phyloP scores from a whole-genome alignment of 108 stramenopile genomes.

The Bacterosira constricta region DNA sequence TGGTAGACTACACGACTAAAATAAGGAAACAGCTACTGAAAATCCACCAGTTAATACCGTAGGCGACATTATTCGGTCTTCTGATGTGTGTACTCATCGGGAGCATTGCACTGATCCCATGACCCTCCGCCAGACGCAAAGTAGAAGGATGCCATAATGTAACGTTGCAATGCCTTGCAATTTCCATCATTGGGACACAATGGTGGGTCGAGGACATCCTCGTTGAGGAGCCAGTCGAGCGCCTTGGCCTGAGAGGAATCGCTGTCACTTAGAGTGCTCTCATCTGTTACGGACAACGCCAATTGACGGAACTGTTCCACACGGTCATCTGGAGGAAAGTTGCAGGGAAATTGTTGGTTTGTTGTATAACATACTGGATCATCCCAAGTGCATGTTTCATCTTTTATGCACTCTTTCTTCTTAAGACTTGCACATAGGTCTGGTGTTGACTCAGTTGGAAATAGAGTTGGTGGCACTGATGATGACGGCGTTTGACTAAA shows the following conservation, averaged over 20 bases:
- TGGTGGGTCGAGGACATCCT: conserved; percentile 7
- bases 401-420: too few species aligned
- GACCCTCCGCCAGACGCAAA: conserved; percentile 48
- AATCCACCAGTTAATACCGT: conserved; percentile 40
- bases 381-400: too few species aligned
- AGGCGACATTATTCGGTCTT: too few species aligned
- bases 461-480: too few species aligned
- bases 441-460: too few species aligned
- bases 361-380: too few species aligned
- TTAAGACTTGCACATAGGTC: too few species aligned
- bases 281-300: conserved; percentile 2
- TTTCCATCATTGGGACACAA: conserved; percentile 13
- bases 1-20: too few species aligned
- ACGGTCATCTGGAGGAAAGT: too few species aligned
- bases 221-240: conserved; percentile 15
- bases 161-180: conserved; percentile 40
- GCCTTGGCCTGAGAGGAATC: conserved; percentile 18
- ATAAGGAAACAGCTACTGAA: conserved; percentile 24
- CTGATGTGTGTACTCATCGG: conserved; percentile 41
- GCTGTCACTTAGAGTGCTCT: not conserved
- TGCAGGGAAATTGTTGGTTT: too few species aligned
- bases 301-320: too few species aligned
- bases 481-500: too few species aligned
- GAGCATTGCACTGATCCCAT: conserved; percentile 69
- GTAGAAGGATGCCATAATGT: conserved; percentile 48